Base-by-base conservation (phyloP, 352 stramenopile species). In the Aphanomyces stellatus region DNA sequence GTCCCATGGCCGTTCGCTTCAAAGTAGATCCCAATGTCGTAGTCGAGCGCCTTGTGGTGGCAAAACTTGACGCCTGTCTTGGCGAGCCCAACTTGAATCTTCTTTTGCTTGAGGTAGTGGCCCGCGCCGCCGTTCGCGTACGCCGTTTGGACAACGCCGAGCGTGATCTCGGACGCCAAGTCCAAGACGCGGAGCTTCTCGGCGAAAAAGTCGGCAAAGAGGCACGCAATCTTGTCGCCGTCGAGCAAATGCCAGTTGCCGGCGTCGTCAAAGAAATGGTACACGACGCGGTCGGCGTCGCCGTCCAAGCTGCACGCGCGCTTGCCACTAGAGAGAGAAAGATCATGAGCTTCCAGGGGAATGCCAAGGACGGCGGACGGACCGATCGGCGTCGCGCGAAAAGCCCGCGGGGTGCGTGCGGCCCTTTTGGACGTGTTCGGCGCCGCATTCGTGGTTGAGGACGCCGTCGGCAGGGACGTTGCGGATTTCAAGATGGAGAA, bases 1-100 rank as follows among this genome's bases (percentile, higher is more conserved):
- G 97, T 99, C 40, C 97, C 97, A 78, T 99, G 97, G 51, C 97
- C 97, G 79, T 99, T 99, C 33, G 97, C 90, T 78, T 99, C 97
- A 77, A 99, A 99, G 85, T 99, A 99, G 42, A 99, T 88, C 34
- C 96, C 97, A 65, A 99, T 88, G 77, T 99, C 97, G 74, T 97
- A 99, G 62, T 97, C 74, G 41, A 87, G 76, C 22, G 96, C 92
- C 68, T 96, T 95, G 57, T 96, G 85, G 77, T 99, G 96, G 53
- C 98, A 94, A 74, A 97, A 93, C 80, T 99, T 99, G 53, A 99
- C 97, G 51, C 97, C 97, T 5, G 97, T 99, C 81, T 98, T 98
- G 60, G 96, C 91, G 72, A 97, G 82, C 13, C 78, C 73, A 17
- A 98, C 87, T 35, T 72, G 75, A 53, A 96, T 84, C 51, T 73